Evolutionary conservation across 805 yeast genomes (phyloP).

Genomic region (Lipomyces oligophaga): DNA sequence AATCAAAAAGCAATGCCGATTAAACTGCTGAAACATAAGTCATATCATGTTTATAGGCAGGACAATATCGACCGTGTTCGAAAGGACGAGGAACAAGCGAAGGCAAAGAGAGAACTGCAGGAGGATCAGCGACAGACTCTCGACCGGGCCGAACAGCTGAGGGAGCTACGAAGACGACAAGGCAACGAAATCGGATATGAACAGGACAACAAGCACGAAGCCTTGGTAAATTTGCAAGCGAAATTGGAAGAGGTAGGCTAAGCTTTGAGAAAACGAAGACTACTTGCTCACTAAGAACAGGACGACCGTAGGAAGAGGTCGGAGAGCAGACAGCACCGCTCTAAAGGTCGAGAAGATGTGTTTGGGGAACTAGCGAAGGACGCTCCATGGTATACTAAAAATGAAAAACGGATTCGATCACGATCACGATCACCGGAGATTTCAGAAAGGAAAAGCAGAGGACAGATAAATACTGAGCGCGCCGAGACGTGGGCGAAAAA

Average conservation of each 20-base stretch:
- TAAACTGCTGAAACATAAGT: slow-evolving; percentile 34
- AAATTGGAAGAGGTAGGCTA: not conserved
- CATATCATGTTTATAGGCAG: slow-evolving; percentile 34
- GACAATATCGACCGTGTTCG: slow-evolving; percentile 33
- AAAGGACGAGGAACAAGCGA: slow-evolving; percentile 34
- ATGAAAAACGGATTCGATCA: no score
- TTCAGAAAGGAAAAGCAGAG: slow-evolving; percentile 5
- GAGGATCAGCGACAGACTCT: slow-evolving; percentile 11
- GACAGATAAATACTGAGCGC: not conserved
- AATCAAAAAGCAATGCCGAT: slow-evolving; percentile 32
- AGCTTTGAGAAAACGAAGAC: slow-evolving; percentile 2
- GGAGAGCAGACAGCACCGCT: slow-evolving; percentile 2
- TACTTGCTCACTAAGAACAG: no score
- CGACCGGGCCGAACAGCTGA: slow-evolving; percentile 25
- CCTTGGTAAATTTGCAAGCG: not conserved
- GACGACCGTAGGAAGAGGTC: slow-evolving; percentile 1
- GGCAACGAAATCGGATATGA: slow-evolving; percentile 5
- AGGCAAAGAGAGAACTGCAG: slow-evolving; percentile 16
- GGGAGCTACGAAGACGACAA: slow-evolving; percentile 18
- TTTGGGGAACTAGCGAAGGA: no score
- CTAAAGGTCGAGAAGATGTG: no score
- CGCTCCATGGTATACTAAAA: no score
- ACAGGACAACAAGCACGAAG: not conserved
- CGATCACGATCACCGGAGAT: no score
- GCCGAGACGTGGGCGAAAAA: slow-evolving; percentile 5